These are phyloP conservation scores for Colletotrichum sansevieriae DNA, from an alignment of 2,329 filamentous ascomycete genomes.

Conservation along the genomic window DNA sequence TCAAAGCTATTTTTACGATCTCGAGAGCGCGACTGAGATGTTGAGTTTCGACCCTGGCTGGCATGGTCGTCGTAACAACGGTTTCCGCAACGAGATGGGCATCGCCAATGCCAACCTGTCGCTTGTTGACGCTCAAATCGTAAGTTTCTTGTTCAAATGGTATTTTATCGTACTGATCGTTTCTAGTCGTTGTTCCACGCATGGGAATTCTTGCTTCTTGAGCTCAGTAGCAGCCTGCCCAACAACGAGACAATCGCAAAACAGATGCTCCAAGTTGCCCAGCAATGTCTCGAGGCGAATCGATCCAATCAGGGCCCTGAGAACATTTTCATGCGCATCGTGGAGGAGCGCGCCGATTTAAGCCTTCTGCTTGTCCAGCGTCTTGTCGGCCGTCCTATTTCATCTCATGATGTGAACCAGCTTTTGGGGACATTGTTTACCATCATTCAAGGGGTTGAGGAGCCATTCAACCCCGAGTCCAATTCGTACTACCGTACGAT, in stretches of 20 bases:
- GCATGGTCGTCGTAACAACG: constrained; percentile 75
- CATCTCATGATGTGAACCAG: constrained; percentile 64
- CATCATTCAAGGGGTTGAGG: constrained; percentile 66
- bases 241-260: constrained; percentile 69
- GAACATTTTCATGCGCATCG: constrained; percentile 83
- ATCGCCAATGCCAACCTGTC: constrained; percentile 92
- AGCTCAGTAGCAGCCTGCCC: constrained; percentile 78
- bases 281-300: constrained; percentile 84
- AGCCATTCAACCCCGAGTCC: constrained; percentile 65
- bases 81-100: constrained; percentile 85
- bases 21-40: constrained; percentile 80
- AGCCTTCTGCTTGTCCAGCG: constrained; percentile 86
- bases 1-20: constrained; percentile 85
- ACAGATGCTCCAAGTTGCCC: constrained; percentile 80
- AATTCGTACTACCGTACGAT: constrained; percentile 84
- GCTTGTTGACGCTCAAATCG: constrained; percentile 90
- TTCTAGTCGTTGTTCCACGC: constrained; percentile 81
- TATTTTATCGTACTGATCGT: constrained; percentile 44
- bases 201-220: constrained; percentile 89
- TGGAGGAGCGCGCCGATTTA: constrained; percentile 82
- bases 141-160: constrained; percentile 57
- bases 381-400: constrained; percentile 71
- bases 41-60: constrained; percentile 84
- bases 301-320: constrained; percentile 79
- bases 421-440: constrained; percentile 65